Evolutionary conservation across 805 yeast genomes (phyloP).

Genomic region (Maudiozyma barnettii): DNA sequence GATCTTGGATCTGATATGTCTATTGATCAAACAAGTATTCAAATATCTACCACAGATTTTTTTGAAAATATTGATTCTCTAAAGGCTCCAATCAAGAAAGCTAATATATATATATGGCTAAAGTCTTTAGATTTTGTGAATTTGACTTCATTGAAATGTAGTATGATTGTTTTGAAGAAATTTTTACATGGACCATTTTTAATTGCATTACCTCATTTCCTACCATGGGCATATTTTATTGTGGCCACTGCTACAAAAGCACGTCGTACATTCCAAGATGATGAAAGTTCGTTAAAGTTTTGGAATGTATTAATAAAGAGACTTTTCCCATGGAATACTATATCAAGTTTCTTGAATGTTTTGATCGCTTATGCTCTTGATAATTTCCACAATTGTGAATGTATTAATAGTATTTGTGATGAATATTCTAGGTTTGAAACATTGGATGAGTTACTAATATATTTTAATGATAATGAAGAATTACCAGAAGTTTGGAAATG

Average conservation of each 20-base stretch:
- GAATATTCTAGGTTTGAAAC: conserved; percentile 15
- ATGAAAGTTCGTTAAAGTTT: conserved; percentile 15
- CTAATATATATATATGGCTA: conserved; percentile 39
- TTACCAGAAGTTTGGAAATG: conserved; percentile 75
- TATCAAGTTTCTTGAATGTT: conserved; percentile 55
- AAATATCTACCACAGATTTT: conserved; percentile 1
- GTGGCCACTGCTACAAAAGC: conserved; percentile 52
- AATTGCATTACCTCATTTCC: conserved; percentile 60
- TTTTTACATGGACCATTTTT: conserved; percentile 60
- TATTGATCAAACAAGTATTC: not conserved
- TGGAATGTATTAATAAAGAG: conserved; percentile 34
- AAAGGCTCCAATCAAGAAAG: conserved; percentile 16
- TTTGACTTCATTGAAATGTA: conserved; percentile 55
- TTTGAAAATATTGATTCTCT: conserved; percentile 25
- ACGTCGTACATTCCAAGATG: conserved; percentile 13
- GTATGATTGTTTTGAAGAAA: conserved; percentile 57
- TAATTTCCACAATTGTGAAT: conserved; percentile 13
- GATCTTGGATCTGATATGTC: not conserved
- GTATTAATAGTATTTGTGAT: conserved; percentile 18
- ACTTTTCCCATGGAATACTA: conserved; percentile 59
- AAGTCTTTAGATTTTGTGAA: conserved; percentile 46
- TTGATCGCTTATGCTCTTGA: conserved; percentile 32
- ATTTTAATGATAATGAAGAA: conserved; percentile 50
- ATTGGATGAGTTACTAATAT: conserved; percentile 35
- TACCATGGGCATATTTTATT: conserved; percentile 70